Evolutionary conservation across 108 stramenopile genomes (phyloP), one percentile per base, ranked within the genome.

Genomic region (Seminavis robusta): DNA sequence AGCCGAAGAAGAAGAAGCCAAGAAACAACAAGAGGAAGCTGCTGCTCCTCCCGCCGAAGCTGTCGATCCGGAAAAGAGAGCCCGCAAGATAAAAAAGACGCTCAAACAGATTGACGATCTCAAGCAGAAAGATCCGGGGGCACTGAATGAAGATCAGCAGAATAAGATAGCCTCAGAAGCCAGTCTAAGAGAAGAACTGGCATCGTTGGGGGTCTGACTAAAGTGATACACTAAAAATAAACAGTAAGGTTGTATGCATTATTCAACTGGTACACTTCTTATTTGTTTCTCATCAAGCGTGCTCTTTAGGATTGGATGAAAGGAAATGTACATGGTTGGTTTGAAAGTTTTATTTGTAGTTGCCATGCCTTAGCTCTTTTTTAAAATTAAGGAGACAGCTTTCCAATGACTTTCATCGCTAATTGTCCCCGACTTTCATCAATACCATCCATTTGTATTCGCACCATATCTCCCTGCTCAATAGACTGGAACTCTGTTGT

Each of bases 21-120:
- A 47, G 13, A 78, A 80, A 62, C 61, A 67, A 47, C 81, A 66
- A 13, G 63, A 66, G 34, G 39, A 33, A 29, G 69, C 63, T 40
- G 67, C 68, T 27, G 30, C 47, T 67, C 24, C 60, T 67, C 5
- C 6, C 1, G 61, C 54, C 15, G 74, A 65, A 44, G 59, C 69
- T 9, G 65, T 56, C 3, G 92, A 89, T 69, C 84, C 88, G 2
- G 85, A 71, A 58, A 90, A 94, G 52, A 55, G 83, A 45, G 79
- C 73, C 23, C 76, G 81, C 51, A 90, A 89, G 60, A 63, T 92
- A 40, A 84, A 80, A 36, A 90, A 94, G 75, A 74, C 59, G 15
- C 62, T 94, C 47, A 83, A 81, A 59, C 92, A 94, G 55, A 90
- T 94, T 65, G 84, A 81, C 15, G 88, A 90, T 4, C 63, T 94